Conservation (phyloP, 495 filamentous ascomycete species). For the Aspergillus saccharolyticus region DNA sequence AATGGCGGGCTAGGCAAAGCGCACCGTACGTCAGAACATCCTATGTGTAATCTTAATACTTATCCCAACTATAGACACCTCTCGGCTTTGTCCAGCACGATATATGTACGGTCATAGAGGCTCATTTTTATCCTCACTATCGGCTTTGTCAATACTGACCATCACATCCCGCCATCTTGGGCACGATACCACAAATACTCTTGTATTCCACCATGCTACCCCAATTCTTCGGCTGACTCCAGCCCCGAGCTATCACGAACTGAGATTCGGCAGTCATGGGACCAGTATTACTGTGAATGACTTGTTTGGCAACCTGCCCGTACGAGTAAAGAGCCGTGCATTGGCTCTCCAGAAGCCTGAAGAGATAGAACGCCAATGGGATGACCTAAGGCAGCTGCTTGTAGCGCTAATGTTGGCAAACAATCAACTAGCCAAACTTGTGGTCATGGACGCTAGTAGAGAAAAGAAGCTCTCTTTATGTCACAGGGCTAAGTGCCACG, state of each 20-base stretch:
- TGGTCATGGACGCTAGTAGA: slow-evolving; percentile 28
- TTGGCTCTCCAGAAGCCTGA: slow-evolving; percentile 39
- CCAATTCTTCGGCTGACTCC: slow-evolving; percentile 64
- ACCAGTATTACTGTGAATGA: slow-evolving; percentile 78
- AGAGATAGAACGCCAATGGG: slow-evolving; percentile 66
- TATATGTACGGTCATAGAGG: slow-evolving; percentile 64
- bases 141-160: slow-evolving; percentile 69
- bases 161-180: slow-evolving; percentile 69
- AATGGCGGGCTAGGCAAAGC: slow-evolving; percentile 68
- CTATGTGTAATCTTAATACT: slow-evolving; percentile 12
- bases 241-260: slow-evolving; percentile 54
- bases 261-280: slow-evolving; percentile 58
- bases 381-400: slow-evolving; percentile 53
- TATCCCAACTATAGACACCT: slow-evolving; percentile 58
- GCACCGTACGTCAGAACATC: slow-evolving; percentile 52
- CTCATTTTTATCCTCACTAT: slow-evolving; percentile 71
- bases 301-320: slow-evolving; percentile 92
- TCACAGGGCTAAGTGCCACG: slow-evolving; percentile 2
- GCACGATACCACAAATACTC: slow-evolving; percentile 60
- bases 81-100: slow-evolving; percentile 52
- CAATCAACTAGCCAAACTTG: slow-evolving; percentile 28
- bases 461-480: slow-evolving; percentile 31
- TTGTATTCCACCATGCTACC: slow-evolving; percentile 67
- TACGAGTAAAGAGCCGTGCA: slow-evolving; percentile 81
- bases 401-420: slow-evolving; percentile 63